Percentiles rank a stretch among this genome's conserved stretches.
These are phyloP conservation scores for Exutisphaerella laricina DNA, from an alignment of 2,329 filamentous ascomycete genomes.

Conservation along the genomic window DNA sequence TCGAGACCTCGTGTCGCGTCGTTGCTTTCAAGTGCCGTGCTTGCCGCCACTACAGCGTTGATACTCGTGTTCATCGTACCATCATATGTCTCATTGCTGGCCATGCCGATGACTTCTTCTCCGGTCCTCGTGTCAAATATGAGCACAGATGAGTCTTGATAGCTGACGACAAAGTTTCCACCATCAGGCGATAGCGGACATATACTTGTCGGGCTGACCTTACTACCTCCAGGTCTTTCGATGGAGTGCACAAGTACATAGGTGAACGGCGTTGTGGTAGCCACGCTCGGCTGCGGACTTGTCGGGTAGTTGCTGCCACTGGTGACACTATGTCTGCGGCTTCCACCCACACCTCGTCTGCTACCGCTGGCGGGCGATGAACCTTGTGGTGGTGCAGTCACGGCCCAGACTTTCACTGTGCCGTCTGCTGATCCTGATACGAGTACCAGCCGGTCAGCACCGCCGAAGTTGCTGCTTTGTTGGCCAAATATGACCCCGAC, in stretches of 20 bases:
- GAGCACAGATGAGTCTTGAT: conserved; percentile 80
- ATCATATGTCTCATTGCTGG: conserved; percentile 89
- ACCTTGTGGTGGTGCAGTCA: conserved; percentile 82
- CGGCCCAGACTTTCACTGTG: conserved; percentile 86
- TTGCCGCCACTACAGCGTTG: conserved; percentile 81
- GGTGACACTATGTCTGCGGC: conserved; percentile 85
- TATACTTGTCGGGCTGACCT: conserved; percentile 80
- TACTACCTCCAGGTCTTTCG: conserved; percentile 48
- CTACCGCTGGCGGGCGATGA: conserved; percentile 71
- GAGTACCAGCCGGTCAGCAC: conserved; percentile 79
- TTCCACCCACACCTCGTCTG: conserved; percentile 64
- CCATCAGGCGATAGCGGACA: conserved; percentile 77
- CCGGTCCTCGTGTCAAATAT: conserved; percentile 90
- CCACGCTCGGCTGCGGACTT: conserved; percentile 81
- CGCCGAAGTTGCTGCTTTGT: conserved; percentile 62
- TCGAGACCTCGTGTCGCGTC: conserved; percentile 60
- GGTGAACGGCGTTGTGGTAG: conserved; percentile 79
- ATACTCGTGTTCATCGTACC: conserved; percentile 76
- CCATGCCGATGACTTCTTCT: conserved; percentile 89
- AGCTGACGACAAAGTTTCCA: conserved; percentile 88
- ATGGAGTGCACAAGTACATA: conserved; percentile 87
- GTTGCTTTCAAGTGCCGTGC: conserved; percentile 68
- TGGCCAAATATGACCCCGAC: conserved; percentile 73
- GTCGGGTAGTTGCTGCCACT: conserved; percentile 88
- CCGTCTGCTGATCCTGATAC: conserved; percentile 89